These are phyloP conservation scores for Suhomyces sp. DNA, from an alignment of 805 yeast species.

Conservation along the genomic window DNA sequence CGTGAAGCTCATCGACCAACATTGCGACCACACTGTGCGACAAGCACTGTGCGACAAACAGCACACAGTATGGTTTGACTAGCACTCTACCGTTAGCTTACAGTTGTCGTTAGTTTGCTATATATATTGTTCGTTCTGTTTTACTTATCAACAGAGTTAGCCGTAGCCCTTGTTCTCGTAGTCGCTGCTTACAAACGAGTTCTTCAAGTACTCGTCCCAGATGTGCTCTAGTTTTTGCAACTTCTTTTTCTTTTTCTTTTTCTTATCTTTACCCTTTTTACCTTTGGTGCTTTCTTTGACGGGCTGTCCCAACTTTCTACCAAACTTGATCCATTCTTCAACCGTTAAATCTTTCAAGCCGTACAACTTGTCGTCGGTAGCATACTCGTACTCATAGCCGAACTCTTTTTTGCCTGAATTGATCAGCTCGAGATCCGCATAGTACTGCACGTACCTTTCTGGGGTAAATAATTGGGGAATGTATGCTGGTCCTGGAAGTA, in stretches of 20 bases:
- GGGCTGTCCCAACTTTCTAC: constrained; percentile 50
- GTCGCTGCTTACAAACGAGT: constrained; percentile 63
- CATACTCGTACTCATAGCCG: constrained; percentile 62
- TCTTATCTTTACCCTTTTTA: constrained; percentile 10
- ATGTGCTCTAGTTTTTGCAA: constrained; percentile 31
- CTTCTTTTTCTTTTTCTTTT: constrained; percentile 9
- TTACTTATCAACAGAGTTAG: constrained; percentile 10
- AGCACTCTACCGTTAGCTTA: too few relatives aligned
- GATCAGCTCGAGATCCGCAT: constrained; percentile 54
- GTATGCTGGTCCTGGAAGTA: constrained; percentile 74
- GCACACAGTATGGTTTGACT: too few relatives aligned
- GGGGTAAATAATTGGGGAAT: constrained; percentile 71
- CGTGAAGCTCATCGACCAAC: neutral
- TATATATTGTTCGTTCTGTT: too few relatives aligned
- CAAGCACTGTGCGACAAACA: neutral
- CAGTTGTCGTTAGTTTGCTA: too few relatives aligned
- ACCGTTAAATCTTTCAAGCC: constrained; percentile 55
- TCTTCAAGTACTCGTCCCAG: constrained; percentile 57
- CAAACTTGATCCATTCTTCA: constrained; percentile 59
- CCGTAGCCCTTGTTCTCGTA: constrained; percentile 54
- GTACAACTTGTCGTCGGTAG: constrained; percentile 61
- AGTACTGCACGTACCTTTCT: constrained; percentile 68
- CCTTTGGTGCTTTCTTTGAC: constrained; percentile 14
- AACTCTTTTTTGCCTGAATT: constrained; percentile 48
- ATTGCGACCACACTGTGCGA: neutral